phyloP scores from a whole-genome alignment of 768 basidiomycete species.

The Leucogyrophana mollusca region DNA sequence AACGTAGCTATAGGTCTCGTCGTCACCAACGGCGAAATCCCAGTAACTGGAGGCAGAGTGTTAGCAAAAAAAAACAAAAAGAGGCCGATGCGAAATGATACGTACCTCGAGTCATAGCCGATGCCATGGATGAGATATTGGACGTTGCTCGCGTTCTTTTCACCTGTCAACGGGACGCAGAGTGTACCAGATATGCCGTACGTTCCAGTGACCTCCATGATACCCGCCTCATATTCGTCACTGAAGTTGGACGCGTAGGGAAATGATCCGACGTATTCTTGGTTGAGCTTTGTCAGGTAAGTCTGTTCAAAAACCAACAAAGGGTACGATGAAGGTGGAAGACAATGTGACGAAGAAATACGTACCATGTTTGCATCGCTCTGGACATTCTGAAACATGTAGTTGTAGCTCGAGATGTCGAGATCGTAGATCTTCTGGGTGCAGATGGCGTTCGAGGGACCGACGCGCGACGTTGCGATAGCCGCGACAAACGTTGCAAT shows the following conservation, averaged over 20 bases:
- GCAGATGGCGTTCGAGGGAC: constrained; percentile 11
- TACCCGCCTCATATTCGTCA: constrained; percentile 8
- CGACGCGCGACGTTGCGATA: constrained; percentile 9
- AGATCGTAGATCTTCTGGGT: constrained; percentile 8
- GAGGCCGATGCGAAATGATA: neutral
- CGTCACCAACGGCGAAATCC: constrained; percentile 6
- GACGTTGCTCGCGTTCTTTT: constrained; percentile 9
- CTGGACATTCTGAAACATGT: constrained; percentile 10
- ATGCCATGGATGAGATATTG: constrained; percentile 15
- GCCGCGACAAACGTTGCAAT: neutral
- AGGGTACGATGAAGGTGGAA: neutral
- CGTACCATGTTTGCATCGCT: constrained; percentile 9
- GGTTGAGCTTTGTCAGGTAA: constrained; percentile 7
- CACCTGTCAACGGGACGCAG: constrained; percentile 10
- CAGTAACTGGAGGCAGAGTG: constrained; percentile 4
- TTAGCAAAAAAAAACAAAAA: neutral
- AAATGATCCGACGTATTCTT: constrained; percentile 7
- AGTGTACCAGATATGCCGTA: constrained; percentile 16
- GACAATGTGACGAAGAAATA: neutral
- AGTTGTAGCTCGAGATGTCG: constrained; percentile 11
- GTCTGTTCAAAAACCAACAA: constrained; percentile 4
- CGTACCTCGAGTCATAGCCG: constrained; percentile 12
- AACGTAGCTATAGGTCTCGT: constrained; percentile 12
- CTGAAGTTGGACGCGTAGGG: constrained; percentile 9
- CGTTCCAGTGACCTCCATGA: constrained; percentile 6